Evolutionary conservation across 768 basidiomycete species (phyloP).

Genomic region (Agrocybe praecox): DNA sequence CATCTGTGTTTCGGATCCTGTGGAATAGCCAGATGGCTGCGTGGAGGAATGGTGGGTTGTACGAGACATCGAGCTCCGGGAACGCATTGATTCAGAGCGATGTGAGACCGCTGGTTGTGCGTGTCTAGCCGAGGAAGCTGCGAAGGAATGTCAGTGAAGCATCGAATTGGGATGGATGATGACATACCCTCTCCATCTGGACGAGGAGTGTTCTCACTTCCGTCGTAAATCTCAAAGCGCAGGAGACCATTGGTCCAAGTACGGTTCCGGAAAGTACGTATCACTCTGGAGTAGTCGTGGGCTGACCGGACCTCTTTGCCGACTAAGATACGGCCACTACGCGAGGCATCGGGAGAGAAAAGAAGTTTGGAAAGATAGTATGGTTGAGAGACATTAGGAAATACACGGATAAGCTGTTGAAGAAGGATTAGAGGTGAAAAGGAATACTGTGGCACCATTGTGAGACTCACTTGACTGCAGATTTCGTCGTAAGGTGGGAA

Average conservation of each 20-base stretch:
- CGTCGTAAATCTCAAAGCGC: slow-evolving; percentile 64
- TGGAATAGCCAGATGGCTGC: background rate
- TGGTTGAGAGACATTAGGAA: slow-evolving; percentile 55
- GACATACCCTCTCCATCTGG: slow-evolving; percentile 13
- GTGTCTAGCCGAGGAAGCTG: background rate
- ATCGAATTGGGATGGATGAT: background rate
- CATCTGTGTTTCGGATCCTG: background rate
- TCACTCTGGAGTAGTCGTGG: slow-evolving; percentile 57
- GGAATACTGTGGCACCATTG: slow-evolving; percentile 1
- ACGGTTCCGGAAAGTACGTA: slow-evolving; percentile 50
- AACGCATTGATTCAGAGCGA: background rate
- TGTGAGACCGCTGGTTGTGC: background rate
- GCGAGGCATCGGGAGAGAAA: slow-evolving; percentile 64
- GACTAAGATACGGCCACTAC: slow-evolving; percentile 60
- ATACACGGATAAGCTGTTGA: slow-evolving; percentile 67
- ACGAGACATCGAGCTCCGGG: background rate
- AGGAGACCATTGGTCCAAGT: slow-evolving; percentile 62
- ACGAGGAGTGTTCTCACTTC: slow-evolving; percentile 30
- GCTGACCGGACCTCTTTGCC: slow-evolving; percentile 58
- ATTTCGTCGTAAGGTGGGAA: slow-evolving; percentile 71
- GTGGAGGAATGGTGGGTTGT: background rate
- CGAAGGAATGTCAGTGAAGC: background rate
- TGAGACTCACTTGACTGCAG: slow-evolving; percentile 56
- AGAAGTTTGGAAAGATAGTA: slow-evolving; percentile 70
- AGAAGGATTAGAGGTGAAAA: slow-evolving; percentile 23